Evolutionary conservation across 441 rosid genomes (phyloP).

Genomic region (Eruca vesicaria): DNA sequence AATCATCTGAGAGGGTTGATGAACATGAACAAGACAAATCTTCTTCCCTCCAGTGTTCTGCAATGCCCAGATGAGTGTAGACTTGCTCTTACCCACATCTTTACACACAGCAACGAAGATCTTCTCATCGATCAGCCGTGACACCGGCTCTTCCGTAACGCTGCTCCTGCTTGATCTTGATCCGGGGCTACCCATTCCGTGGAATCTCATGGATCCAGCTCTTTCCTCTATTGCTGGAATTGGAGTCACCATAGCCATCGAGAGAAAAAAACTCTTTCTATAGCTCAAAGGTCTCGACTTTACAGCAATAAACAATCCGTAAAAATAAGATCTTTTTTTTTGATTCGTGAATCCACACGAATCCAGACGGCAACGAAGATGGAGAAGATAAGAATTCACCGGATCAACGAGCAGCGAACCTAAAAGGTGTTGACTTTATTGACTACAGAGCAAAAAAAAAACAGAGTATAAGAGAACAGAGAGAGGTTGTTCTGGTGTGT

Average conservation of each 20-base stretch:
- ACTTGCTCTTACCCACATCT: slow-evolving; percentile 52
- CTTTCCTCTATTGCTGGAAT: slow-evolving; percentile 39
- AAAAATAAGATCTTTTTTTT: background rate
- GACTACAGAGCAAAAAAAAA: slow-evolving; percentile 5
- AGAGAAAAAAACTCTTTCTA: too few species aligned
- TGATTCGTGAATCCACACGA: slow-evolving; percentile 20
- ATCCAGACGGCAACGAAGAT: too few species aligned
- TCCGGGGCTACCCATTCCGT: slow-evolving; percentile 38
- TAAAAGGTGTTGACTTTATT: background rate
- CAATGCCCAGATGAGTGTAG: slow-evolving; percentile 68
- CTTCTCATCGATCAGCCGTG: slow-evolving; percentile 57
- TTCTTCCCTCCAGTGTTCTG: slow-evolving; percentile 74
- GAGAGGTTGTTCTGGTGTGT: slow-evolving; percentile 8
- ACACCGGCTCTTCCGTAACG: slow-evolving; percentile 46
- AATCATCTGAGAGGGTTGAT: slow-evolving; percentile 63
- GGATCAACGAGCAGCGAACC: background rate
- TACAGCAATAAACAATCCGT: background rate
- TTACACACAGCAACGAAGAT: slow-evolving; percentile 76
- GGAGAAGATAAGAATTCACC: background rate
- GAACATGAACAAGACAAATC: slow-evolving; percentile 73
- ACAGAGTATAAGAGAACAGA: background rate
- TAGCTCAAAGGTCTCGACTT: background rate
- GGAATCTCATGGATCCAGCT: slow-evolving; percentile 38
- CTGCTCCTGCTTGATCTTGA: slow-evolving; percentile 44
- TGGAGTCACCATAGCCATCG: slow-evolving; percentile 69